Evolutionary conservation across 169 alveolate species (phyloP), one percentile per base, ranked within the genome.

Genomic region (Plasmodium vivax): DNA sequence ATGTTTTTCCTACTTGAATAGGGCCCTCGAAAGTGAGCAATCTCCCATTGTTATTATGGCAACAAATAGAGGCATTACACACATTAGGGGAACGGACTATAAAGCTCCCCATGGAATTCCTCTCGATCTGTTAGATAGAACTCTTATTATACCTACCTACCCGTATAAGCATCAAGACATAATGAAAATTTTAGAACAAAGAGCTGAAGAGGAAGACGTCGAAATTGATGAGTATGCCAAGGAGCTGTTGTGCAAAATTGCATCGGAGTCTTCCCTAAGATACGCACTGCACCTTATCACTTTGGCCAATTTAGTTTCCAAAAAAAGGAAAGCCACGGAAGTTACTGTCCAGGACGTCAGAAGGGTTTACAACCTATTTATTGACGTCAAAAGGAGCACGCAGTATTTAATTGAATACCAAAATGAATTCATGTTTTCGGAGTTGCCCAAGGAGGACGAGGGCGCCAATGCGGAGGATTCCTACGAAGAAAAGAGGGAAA

Each of bases 81-180:
- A 97, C 80, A 98, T 99, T 88, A 97, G 99, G 92, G 99, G 99
- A 81, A 99, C 99, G 1, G 99, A 98, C 92, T 98, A 98, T 96
- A 97, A 97, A 92, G 96, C 99, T 51, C 99, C 99, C 45, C 99
- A 99, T 96, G 99, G 99, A 62, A 96, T 99, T 19, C 99, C 99
- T 1, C 96, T 99, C 51, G 99, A 99, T 96, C 96, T 99, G 72
- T 97, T 99, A 75, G 99, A 99, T 96, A 96, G 99, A 74, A 96
- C 98, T 58, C 97, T 99, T 94, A 99, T 99, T 93, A 99, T 99
- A 56, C 98, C 99, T 34, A 99, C 99, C 16, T 96, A 96, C 92
- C 99, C 99, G 38, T 99, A 98, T 96, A 93, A 96, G 34, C 98
- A 97, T 85, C 97, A 98, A 82, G 99, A 99, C 68, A 96, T 97